Base-by-base conservation (phyloP, 1,139 yeast species). In the Meyerozyma carpophila region DNA sequence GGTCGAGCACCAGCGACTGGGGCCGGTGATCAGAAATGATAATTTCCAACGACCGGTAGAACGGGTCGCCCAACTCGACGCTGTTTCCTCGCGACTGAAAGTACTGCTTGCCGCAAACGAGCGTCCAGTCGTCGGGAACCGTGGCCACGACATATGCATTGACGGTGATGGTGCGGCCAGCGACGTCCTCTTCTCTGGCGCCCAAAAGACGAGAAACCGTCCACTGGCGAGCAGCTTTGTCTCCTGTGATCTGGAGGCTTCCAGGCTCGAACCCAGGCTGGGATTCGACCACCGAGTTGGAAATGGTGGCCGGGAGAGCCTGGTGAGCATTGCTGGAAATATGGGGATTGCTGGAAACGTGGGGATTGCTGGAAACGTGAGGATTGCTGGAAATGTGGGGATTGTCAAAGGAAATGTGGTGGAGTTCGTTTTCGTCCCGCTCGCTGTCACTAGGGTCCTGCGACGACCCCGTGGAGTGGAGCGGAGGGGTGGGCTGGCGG, bases 31-130 rank as follows among this genome's bases (percentile, higher is more conserved):
- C 62, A 10, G 56, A 41, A 1, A 65, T 28, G 4, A 62, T 44
- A 9, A 66, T 34, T 42, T 63, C 66, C 8, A 66, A 37, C 3
- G 50, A 55, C 32, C 61, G 48, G 20, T 54, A 37, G 5, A 32
- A 42, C 1, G 70, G 71, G 47, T 66, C 71, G 2, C 57, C 43
- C 5, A 53, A 41, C 16, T 37, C 46, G 10, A 41, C 39, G 18
- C 42, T 37, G 8, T 40, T 31, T 2, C 41, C 32, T 2, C 31
- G n/a, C 37, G 49, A 46, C 9, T 38, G 18, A 2, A 48, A 49
- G 46, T 57, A 65, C 8, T 52, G 41, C 41, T 66, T 66, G n/a
- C 56, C 53, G 44, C 67, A 63, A 2, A 60, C 43, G 14, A 58
- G 57, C 5, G 55, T 43, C 49, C 59, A 51, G 42, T 63, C 64